Evolutionary conservation across 1,284 basidiomycete genomes (phyloP), one percentile per base, ranked within the genome.

Genomic region (Paramarasmius palmivorus): DNA sequence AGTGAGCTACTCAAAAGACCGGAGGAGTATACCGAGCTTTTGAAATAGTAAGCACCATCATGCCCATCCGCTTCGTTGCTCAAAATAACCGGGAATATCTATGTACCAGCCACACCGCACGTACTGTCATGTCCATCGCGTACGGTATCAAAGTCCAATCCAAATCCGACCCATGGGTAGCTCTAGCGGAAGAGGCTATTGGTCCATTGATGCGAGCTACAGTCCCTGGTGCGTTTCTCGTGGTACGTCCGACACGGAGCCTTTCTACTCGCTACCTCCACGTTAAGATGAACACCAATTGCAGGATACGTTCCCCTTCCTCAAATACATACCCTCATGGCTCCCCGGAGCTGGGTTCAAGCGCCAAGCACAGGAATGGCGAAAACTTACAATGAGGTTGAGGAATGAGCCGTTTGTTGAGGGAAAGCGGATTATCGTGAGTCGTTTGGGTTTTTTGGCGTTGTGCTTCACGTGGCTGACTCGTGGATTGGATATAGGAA

Each of bases 341-440:
- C 9, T 34, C n/a, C 51, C 47, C 8, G 52, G 41, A 41, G 52
- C 47, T 22, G 26, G 55, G 23, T 52, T 52, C 29, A 35, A 52
- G 52, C 34, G 25, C 19, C 12, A 37, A 4, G 51, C 41, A 3
- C 25, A 40, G 12, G 23, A 12, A 25, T 38, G 14, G 12, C 20
- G 22, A 32, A 14, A 9, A n/a, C n/a, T 41, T 6, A 25, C 39
- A 7, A 15, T 26, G 20, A 19, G 37, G 20, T 40, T 50, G 49
- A 10, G 10, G 3, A 40, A 29, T 41, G 22, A 41, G 39, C 36
- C 49, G 25, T 26, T 50, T 23, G 36, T 9, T 2, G 37, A 10
- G 4, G 49, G 37, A 14, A 50, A 40, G 49, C 9, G 10, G 20
- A 26, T 40, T 23, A 50, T 50, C 37, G 49, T 50, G 36, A 14